A percentile compares a stretch with the other conserved stretches of the same genome.
These are phyloP conservation scores for Camellia oleifera DNA, from an alignment of 179 eudicot species.

Conservation along the genomic window DNA sequence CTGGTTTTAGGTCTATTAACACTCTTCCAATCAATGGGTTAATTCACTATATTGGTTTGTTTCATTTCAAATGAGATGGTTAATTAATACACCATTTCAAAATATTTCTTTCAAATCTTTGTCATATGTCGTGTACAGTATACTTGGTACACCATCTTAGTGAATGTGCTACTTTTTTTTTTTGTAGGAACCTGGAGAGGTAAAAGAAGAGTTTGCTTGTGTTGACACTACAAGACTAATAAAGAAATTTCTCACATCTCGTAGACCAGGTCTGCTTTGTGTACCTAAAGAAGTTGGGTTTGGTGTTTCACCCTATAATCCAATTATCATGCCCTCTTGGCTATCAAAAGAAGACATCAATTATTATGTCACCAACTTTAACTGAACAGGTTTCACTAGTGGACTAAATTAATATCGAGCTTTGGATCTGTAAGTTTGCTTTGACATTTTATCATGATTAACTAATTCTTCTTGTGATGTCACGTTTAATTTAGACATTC, in stretches of 20 bases:
- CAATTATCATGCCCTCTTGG: conserved; percentile 70
- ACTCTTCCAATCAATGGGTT: not conserved
- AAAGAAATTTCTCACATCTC: conserved; percentile 45
- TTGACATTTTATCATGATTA: not conserved
- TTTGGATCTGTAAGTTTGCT: conserved; percentile 49
- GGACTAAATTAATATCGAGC: conserved; percentile 84
- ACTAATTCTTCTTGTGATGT: too few relatives aligned
- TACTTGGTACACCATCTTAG: not conserved
- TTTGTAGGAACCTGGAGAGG: conserved; percentile 69
- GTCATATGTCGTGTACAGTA: not conserved
- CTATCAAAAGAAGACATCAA: conserved; percentile 45
- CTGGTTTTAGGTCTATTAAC: not conserved
- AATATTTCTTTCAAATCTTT: not conserved
- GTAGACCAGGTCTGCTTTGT: conserved; percentile 46
- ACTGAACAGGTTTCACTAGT: conserved; percentile 66
- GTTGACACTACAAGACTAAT: conserved; percentile 48
- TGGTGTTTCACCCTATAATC: conserved; percentile 34
- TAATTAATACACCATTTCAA: not conserved
- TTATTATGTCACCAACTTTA: conserved; percentile 39
- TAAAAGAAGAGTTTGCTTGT: conserved; percentile 65
- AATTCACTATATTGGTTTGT: not conserved
- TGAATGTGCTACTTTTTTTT: not conserved
- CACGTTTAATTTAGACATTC: too few relatives aligned
- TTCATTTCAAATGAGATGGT: not conserved
- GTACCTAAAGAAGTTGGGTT: conserved; percentile 54